Percentiles rank a stretch among this genome's conserved stretches.
Conservation (phyloP, 495 filamentous ascomycete genomes). For the Clavariopsis aquatica region DNA sequence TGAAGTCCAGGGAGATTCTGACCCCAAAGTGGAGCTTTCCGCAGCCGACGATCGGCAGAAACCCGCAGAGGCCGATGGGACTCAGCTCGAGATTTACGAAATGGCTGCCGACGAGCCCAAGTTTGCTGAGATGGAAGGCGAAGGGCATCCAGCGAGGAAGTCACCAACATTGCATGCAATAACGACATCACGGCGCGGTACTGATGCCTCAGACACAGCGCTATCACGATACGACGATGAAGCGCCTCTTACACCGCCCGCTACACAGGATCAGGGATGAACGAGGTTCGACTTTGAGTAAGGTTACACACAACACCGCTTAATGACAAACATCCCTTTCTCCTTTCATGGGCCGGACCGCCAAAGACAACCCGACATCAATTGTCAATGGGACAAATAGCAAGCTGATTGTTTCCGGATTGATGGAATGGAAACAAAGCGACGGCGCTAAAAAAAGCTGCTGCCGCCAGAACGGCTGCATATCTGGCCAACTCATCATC, state of each 20-base stretch:
- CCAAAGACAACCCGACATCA: background rate
- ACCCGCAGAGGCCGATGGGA: conserved; percentile 23
- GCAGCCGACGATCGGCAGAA: conserved; percentile 22
- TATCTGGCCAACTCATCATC: background rate
- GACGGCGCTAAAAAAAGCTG: background rate
- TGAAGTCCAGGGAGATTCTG: conserved; percentile 27
- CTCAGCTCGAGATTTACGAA: conserved; percentile 15
- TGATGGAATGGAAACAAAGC: background rate
- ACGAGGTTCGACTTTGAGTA: background rate
- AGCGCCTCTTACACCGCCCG: conserved; percentile 4
- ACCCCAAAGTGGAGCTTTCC: conserved; percentile 22
- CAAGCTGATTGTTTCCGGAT: background rate
- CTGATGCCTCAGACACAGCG: conserved; percentile 6
- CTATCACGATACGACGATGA: background rate
- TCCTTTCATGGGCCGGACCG: no score
- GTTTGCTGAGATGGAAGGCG: conserved; percentile 25
- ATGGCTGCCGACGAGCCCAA: conserved; percentile 28
- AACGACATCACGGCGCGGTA: conserved; percentile 8
- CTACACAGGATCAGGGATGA: background rate
- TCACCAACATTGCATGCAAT: background rate
- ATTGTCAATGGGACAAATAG: background rate
- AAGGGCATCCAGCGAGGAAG: conserved; percentile 4
- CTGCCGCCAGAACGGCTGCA: background rate
- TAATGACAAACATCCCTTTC: background rate
- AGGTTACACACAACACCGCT: background rate